Evolutionary conservation across 768 basidiomycete genomes (phyloP).

Genomic region (Ephemerocybe angulata): DNA sequence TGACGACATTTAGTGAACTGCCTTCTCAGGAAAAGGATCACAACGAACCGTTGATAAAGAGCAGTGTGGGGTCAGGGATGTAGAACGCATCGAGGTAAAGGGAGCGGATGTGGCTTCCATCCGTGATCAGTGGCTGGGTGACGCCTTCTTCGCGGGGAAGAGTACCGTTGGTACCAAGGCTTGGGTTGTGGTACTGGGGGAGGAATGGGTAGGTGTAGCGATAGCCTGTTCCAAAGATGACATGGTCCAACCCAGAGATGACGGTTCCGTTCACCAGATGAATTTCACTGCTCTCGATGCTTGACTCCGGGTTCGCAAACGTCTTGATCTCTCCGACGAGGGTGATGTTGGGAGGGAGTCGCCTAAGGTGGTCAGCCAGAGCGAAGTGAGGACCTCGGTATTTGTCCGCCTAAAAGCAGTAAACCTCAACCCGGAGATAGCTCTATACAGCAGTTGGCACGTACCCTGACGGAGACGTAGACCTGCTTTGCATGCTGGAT

Average conservation of each 20-base stretch:
- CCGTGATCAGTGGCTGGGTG: conserved; percentile 34
- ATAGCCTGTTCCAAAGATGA: conserved; percentile 41
- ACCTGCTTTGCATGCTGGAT: conserved; percentile 28
- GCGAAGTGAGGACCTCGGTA: conserved; percentile 5
- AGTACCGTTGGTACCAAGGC: conserved; percentile 20
- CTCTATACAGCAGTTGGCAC: not conserved
- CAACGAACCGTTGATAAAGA: conserved; percentile 34
- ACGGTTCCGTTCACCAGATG: conserved; percentile 38
- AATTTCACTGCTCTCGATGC: conserved; percentile 24
- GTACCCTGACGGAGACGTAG: conserved; percentile 29
- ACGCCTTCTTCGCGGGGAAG: conserved; percentile 14
- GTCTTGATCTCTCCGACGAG: conserved; percentile 37
- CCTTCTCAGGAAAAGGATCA: not conserved
- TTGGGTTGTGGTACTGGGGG: conserved; percentile 33
- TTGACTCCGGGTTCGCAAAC: conserved; percentile 25
- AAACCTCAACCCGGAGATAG: not conserved
- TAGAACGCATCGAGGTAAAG: conserved; percentile 40
- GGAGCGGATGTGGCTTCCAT: conserved; percentile 38
- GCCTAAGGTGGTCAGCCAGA: conserved; percentile 16
- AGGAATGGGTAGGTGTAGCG: conserved; percentile 45
- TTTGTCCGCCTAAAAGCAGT: not conserved
- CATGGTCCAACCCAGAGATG: conserved; percentile 31
- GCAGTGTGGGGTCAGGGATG: conserved; percentile 43
- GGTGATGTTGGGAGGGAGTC: conserved; percentile 31
- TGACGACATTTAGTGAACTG: not conserved